Conservation (phyloP, 805 yeast genomes). For the Clavispora asparagi region DNA sequence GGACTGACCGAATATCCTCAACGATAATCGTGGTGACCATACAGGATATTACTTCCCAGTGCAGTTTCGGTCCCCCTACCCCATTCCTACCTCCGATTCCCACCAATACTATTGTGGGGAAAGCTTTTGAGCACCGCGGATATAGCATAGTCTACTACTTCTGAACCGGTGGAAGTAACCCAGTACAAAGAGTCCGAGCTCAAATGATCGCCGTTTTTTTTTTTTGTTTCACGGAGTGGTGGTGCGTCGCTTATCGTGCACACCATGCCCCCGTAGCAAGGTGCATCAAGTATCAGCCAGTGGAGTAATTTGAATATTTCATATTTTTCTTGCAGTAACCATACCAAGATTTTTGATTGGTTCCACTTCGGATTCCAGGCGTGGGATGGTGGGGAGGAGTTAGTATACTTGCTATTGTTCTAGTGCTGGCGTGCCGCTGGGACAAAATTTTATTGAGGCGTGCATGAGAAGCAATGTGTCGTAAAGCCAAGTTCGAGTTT, state of each 20-base stretch:
- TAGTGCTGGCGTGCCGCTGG: neutral
- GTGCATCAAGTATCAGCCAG: neutral
- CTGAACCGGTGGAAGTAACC: too few relatives aligned
- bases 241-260: constrained; percentile 1
- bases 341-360: too few relatives aligned
- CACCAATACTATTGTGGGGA: neutral
- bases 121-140: too few relatives aligned
- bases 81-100: neutral
- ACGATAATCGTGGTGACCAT: neutral
- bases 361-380: too few relatives aligned
- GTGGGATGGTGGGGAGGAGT: neutral
- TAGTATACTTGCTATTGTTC: neutral
- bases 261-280: neutral
- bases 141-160: too few relatives aligned
- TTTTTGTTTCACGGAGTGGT: neutral
- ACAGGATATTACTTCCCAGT: neutral
- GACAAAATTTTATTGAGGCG: neutral
- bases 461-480: neutral
- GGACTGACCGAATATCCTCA: neutral
- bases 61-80: neutral
- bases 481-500: neutral
- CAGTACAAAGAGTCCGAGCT: too few relatives aligned
- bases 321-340: too few relatives aligned
- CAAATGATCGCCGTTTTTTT: too few relatives aligned
- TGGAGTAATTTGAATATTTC: neutral